Conservation (phyloP, 2,329 filamentous ascomycete genomes). For the Penicillium expansum region DNA sequence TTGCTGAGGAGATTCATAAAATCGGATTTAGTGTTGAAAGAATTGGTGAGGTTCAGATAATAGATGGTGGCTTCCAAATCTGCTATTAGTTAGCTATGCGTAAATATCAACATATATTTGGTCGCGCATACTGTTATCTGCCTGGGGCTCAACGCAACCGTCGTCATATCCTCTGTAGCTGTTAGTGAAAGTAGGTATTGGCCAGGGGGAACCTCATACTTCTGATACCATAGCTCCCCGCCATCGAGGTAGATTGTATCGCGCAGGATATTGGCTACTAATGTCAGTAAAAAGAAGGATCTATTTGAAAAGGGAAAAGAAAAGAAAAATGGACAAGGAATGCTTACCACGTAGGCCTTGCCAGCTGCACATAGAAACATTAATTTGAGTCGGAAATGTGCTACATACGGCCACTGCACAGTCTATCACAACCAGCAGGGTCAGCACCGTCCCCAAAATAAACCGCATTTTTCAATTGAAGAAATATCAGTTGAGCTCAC, state of each 20-base stretch:
- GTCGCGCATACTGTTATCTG: background rate
- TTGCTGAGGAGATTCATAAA: constrained; percentile 12
- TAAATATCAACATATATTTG: background rate
- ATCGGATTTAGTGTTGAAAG: constrained; percentile 16
- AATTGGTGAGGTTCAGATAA: constrained; percentile 14
- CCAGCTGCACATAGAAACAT: constrained; percentile 19
- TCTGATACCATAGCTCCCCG: constrained; percentile 13
- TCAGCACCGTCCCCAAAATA: background rate
- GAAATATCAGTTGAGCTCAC: background rate
- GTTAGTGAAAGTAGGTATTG: background rate
- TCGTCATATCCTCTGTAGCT: constrained; percentile 13
- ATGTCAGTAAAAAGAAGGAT: background rate
- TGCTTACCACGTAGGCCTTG: constrained; percentile 11
- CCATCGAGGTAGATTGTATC: constrained; percentile 20
- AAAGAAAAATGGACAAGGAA: background rate
- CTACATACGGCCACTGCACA: constrained; percentile 4
- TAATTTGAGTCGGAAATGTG: constrained; percentile 7
- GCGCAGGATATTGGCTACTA: constrained; percentile 18
- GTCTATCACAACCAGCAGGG: constrained; percentile 1
- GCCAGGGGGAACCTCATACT: constrained; percentile 1
- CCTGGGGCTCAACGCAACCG: background rate
- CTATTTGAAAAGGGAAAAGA: too few species aligned
- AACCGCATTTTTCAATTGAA: constrained; percentile 1
- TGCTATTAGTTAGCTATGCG: constrained; percentile 2
- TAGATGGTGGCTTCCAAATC: constrained; percentile 13